Percentiles rank a stretch among this genome's conserved stretches.
Evolutionary conservation across 768 basidiomycete species (phyloP).

Genomic region (Leucocoprinus leucothites): DNA sequence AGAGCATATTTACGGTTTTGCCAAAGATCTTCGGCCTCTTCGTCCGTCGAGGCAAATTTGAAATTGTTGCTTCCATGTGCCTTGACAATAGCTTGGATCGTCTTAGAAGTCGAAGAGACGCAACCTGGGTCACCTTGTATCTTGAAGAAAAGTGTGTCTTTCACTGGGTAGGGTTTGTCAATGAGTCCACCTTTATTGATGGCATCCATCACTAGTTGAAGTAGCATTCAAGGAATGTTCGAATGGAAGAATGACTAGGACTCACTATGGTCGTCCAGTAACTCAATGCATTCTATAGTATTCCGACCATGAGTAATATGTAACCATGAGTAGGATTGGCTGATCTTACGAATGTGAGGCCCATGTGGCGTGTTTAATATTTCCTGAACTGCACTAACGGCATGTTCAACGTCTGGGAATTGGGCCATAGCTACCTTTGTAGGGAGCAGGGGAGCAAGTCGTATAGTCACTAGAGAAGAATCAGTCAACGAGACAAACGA

Average conservation of each 20-base stretch:
- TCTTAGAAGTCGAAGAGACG: slow-evolving; percentile 54
- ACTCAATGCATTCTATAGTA: slow-evolving; percentile 76
- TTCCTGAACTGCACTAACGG: slow-evolving; percentile 80
- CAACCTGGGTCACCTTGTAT: slow-evolving; percentile 72
- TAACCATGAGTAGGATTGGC: neutral
- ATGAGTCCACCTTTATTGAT: slow-evolving; percentile 66
- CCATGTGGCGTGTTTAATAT: slow-evolving; percentile 69
- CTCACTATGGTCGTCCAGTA: slow-evolving; percentile 74
- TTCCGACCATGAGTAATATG: neutral
- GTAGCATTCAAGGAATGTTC: neutral
- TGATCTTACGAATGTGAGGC: slow-evolving; percentile 64
- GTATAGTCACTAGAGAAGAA: slow-evolving; percentile 60
- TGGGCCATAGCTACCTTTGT: slow-evolving; percentile 87
- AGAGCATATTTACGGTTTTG: slow-evolving; percentile 83
- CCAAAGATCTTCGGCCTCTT: slow-evolving; percentile 79
- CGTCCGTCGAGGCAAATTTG: slow-evolving; percentile 67
- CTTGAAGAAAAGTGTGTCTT: slow-evolving; percentile 89
- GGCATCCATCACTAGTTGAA: slow-evolving; percentile 64
- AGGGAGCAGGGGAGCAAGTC: slow-evolving; percentile 77
- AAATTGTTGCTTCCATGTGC: slow-evolving; percentile 68
- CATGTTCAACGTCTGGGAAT: slow-evolving; percentile 75
- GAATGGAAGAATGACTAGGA: neutral
- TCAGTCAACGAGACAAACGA: neutral
- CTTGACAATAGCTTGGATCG: slow-evolving; percentile 58
- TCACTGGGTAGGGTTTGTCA: slow-evolving; percentile 58